Base-by-base conservation (phyloP, 371 early-diverging fungal species). In the Circinella minor region DNA sequence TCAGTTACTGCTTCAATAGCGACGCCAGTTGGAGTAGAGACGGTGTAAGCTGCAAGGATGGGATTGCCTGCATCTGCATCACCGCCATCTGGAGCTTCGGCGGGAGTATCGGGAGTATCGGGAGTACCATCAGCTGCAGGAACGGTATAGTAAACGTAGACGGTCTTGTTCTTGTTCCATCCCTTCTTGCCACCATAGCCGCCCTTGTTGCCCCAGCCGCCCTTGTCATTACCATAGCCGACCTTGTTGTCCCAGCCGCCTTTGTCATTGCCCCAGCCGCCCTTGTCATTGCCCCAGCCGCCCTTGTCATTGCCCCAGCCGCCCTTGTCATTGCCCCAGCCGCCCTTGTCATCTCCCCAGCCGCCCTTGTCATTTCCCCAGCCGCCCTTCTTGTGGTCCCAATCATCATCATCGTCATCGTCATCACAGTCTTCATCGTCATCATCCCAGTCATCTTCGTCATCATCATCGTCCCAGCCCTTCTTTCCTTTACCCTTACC, bases 81-180 rank as follows among this genome's bases (percentile, higher is more conserved):
- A 2, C 27, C 27, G 0, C 1, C 27, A 27, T 27, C 27, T 27
- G 27, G 27, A n/a, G n/a, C n/a, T n/a, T n/a, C n/a, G n/a, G n/a
- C n/a, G n/a, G n/a, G n/a, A n/a, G n/a, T n/a, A n/a, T n/a, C n/a
- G n/a, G n/a, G n/a, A n/a, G n/a, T n/a, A n/a, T n/a, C n/a, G n/a
- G n/a, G n/a, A n/a, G n/a, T n/a, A n/a, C n/a, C 11, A n/a, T 48
- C 54, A 27, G 18, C 20, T 15, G n/a, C 27, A 55, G 73, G 65
- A 18, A 73, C 71, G 10, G 77, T 77, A 63, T 77, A 68, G 62
- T 77, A 77, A 57, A 77, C 74, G 47, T 77, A 77, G 38, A 76
- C 71, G 47, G 66, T 72, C 69, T 69, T 62, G 55, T 66, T 69
- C 18, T 64, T 63, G 62, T 69, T 62, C 20, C 66, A 36, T 27